Percentiles rank a stretch among this genome's conserved stretches.
These are phyloP conservation scores for Phialemoniopsis sp. DNA, from an alignment of 2,329 filamentous ascomycete genomes.

Conservation along the genomic window DNA sequence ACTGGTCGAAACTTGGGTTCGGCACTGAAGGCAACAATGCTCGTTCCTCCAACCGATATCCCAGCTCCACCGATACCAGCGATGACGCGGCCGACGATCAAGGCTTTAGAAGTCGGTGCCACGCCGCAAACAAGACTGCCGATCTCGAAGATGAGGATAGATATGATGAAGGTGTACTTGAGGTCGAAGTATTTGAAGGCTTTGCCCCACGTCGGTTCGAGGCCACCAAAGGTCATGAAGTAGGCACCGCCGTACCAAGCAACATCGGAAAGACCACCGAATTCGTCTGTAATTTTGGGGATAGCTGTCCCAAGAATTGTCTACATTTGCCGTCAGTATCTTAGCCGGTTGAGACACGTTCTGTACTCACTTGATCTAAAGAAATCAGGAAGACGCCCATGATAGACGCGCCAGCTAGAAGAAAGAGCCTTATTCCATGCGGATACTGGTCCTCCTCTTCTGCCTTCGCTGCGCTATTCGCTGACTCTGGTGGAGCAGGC, in stretches of 20 bases:
- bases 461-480: too few relatives aligned
- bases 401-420: too few relatives aligned
- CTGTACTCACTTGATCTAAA: too few relatives aligned
- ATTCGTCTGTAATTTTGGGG: slow-evolving; percentile 47
- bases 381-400: too few relatives aligned
- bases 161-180: slow-evolving; percentile 60
- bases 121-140: slow-evolving; percentile 67
- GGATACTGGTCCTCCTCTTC: too few relatives aligned
- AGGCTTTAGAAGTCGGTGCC: slow-evolving; percentile 62
- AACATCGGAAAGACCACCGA: slow-evolving; percentile 43
- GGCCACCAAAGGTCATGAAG: slow-evolving; percentile 39
- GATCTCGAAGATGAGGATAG: slow-evolving; percentile 65
- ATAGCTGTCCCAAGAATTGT: slow-evolving; percentile 51
- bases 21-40: too few relatives aligned
- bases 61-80: slow-evolving; percentile 70
- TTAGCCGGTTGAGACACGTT: too few relatives aligned
- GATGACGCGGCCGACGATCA: slow-evolving; percentile 70
- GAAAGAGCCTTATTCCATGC: too few relatives aligned
- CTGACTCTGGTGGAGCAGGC: too few relatives aligned
- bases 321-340: too few relatives aligned
- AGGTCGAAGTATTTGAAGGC: slow-evolving; percentile 45
- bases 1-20: too few relatives aligned
- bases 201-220: slow-evolving; percentile 40
- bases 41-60: too few relatives aligned
- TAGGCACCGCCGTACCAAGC: slow-evolving; percentile 55